Evolutionary conservation across 495 filamentous ascomycete species (phyloP), one percentile per base, ranked within the genome.

Genomic region (Penicillium crystallinum): DNA sequence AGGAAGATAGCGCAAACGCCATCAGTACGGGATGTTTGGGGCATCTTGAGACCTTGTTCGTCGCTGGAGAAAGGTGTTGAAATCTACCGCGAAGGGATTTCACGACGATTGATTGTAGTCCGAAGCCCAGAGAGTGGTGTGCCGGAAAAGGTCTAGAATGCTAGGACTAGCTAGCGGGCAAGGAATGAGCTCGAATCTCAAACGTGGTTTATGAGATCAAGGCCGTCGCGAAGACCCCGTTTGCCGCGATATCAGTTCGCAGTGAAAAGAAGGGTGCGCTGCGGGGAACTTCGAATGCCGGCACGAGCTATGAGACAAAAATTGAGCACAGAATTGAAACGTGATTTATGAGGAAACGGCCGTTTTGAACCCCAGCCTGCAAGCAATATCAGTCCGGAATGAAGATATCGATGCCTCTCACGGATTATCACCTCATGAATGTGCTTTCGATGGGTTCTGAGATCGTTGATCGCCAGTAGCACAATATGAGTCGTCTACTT

Each of bases 1-100:
- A 97, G 83, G 63, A 96, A 97, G 30, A 97, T 88, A n/a, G 87
- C 87, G 52, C 75, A 79, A 9, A 80, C 53, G 46, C 81, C 74
- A 15, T 74, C 67, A 37, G 57, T 63, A 39, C 55, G 63, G 46
- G 63, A 67, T 17, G 62, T 48, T 39, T 57, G 58, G 22, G 41
- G 58, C 70, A 74, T 76, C 1, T 23, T 64, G 37, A 29, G 36
- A 10, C 14, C 34, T n/a, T 4, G 17, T 5, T 6, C 1, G 6
- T 36, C 29, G 29, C 29, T 31, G 6, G 5, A 31, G 8, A 10
- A 4, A 31, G 29, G 29, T 12, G 27, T 45, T 3, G 3, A 8
- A 36, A n/a, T 36, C 8, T 15, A 6, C n/a, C 14, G 17, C 23
- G 12, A 36, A n/a, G 17, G 6, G 4, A 12, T 11, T 30, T 1